Base-by-base conservation (phyloP, 2,329 filamentous ascomycete genomes). In the Diaporthe sp. region DNA sequence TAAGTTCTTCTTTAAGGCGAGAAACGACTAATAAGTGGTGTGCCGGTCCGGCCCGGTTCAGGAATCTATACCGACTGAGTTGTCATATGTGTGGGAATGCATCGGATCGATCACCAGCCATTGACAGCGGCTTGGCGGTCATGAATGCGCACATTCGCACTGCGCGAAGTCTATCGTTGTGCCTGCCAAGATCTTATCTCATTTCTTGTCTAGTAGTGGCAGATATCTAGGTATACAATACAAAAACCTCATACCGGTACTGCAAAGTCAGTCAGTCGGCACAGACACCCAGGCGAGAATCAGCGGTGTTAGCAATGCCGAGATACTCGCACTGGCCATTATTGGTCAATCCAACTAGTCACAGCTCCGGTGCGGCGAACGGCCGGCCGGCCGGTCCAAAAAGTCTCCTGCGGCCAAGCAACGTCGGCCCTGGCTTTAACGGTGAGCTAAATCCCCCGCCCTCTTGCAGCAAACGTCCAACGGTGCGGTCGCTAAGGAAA, bases 331-430 rank as follows among this genome's bases (percentile, higher is more conserved):
- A 55, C 46, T 53, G 46, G 31, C 58, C 70, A 49, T 44, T n/a
- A 65, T 73, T 73, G 58, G 70, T 62, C 70, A 73, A 73, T 73
- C 19, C 70, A n/a, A 44, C 34, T 61, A 72, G 70, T 73, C 46
- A 65, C 9, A 55, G 70, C 70, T 62, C 70, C 70, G 70, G 70
- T 68, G 31, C 46, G 46, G 42, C 46, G 46, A 42, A 73, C 46
- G 58, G n/a, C 58, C 70, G 70, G 46, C 59, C 53, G 55, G 51
- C 25, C 57, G 58, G 34, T 42, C 57, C 61, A 67, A 49, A 49
- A 39, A 15, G 31, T 42, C 46, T 53, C 34, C 3, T 28, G 57
- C 28, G 44, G 57, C 70, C 31, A 61, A 72, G 58, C 70, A 51
- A 61, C 58, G 57, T 42, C 69, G 69, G 55, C 55, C 68, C 31